Evolutionary conservation across 1,284 basidiomycete genomes (phyloP), one percentile per base, ranked within the genome.

Genomic region (Cystobasidiaceae sp.): DNA sequence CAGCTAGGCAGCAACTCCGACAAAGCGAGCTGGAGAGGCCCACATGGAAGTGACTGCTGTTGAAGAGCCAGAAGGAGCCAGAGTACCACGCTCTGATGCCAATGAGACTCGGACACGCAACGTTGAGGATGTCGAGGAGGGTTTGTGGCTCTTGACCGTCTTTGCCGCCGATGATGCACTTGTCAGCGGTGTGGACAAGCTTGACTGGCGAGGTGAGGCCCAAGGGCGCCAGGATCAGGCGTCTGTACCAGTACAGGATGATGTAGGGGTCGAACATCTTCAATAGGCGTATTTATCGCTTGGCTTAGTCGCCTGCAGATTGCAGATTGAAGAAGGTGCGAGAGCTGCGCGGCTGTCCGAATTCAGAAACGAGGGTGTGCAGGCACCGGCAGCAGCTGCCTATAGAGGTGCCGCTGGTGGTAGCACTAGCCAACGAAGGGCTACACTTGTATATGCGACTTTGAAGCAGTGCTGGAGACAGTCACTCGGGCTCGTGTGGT

Each of bases 81-180:
- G 63, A 65, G 49, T 71, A 73, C 69, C 70, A 72, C 3, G 67
- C 71, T 1, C 43, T 33, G 15, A 25, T 32, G 3, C 71, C 71
- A 3, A 41, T 25, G 21, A 73, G 25, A 28, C 61, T 68, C 0
- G 65, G 65, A 44, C 72, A 73, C 21, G 60, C 34, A 27, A n/a
- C 32, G 2, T 52, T 37, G 5, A 72, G 32, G 11, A 72, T 46
- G n/a, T 68, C 50, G 34, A 45, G 49, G 21, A 71, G 28, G 4
- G 50, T 23, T 1, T 59, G 66, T n/a, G 37, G n/a, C n/a, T n/a
- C n/a, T 25, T 33, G 37, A 15, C n/a, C n/a, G 33, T 27, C 37
- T 43, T 68, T 65, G 6, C 43, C 41, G 43, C 43, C 51, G 43
- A 63, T 28, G 27, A 46, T 58, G 52, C 61, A 56, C 41, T 49